These are phyloP conservation scores for Pseudogymnoascus destructans DNA, from an alignment of 2,329 filamentous ascomycete genomes.

Conservation along the genomic window DNA sequence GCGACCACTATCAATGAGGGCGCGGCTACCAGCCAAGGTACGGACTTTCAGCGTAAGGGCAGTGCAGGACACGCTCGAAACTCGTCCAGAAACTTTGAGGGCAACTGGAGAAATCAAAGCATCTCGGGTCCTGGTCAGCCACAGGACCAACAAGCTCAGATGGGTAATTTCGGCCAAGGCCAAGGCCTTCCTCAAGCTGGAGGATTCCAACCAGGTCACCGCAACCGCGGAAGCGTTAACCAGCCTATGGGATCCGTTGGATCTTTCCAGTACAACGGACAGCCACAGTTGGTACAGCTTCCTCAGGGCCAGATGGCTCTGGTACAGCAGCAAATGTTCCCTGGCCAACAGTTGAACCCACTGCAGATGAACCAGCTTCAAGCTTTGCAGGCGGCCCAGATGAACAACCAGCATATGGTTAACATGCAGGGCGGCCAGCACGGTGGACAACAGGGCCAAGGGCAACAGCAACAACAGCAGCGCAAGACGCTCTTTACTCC, in stretches of 20 bases:
- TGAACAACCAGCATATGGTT: conserved; percentile 64
- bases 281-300: conserved; percentile 78
- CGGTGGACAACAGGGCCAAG: conserved; percentile 47
- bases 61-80: conserved; percentile 68
- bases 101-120: conserved; percentile 83
- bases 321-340: conserved; percentile 64
- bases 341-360: conserved; percentile 73
- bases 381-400: conserved; percentile 77
- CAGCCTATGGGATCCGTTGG: conserved; percentile 75
- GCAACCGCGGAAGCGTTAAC: conserved; percentile 70
- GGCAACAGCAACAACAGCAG: conserved; percentile 77
- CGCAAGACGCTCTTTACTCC: conserved; percentile 97
- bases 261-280: conserved; percentile 76
- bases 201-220: conserved; percentile 86
- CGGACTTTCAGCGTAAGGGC: conserved; percentile 63
- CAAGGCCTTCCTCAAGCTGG: conserved; percentile 51
- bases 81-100: conserved; percentile 86
- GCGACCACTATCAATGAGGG: conserved; percentile 38
- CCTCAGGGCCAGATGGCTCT: conserved; percentile 73
- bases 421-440: conserved; percentile 60
- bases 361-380: conserved; percentile 84
- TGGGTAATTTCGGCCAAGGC: conserved; percentile 54
- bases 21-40: conserved; percentile 31
- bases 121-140: conserved; percentile 26
- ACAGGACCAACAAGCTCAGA: conserved; percentile 39